Percentiles rank a stretch among this genome's conserved stretches.
These are phyloP conservation scores for Malus hybrid DNA, from an alignment of 331 rosid genomes.

Conservation along the genomic window DNA sequence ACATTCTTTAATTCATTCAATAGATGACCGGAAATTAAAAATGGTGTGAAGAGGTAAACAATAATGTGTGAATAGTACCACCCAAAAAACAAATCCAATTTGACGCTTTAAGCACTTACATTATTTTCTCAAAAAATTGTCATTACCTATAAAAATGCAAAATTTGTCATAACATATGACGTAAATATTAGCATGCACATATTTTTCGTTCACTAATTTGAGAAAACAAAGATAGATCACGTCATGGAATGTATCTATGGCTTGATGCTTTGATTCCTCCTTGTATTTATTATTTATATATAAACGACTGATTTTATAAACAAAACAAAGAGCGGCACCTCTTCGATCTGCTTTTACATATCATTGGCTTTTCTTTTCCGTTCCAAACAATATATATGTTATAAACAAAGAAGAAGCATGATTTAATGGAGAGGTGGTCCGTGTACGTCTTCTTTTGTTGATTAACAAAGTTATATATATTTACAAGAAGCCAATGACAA, in stretches of 20 bases:
- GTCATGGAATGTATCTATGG: neutral
- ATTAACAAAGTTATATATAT: neutral
- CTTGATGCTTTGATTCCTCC: neutral
- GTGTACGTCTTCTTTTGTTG: neutral
- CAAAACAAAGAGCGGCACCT: neutral
- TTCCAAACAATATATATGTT: neutral
- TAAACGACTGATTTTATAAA: neutral
- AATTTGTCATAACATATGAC: neutral
- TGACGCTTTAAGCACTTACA: neutral
- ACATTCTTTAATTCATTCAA: no score
- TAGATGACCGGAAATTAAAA: no score
- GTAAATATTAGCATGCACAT: neutral
- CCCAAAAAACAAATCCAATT: neutral
- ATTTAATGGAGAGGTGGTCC: neutral
- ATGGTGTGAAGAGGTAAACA: no score
- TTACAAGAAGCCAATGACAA: constrained; percentile 18
- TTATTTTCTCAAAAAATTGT: neutral
- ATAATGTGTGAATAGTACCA: no score
- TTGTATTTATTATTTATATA: neutral
- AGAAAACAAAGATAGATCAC: neutral
- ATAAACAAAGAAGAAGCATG: neutral
- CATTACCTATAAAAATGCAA: neutral
- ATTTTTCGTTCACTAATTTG: neutral
- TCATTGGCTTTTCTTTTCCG: neutral
- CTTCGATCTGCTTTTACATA: neutral